Percentiles rank a stretch among this genome's conserved stretches.
Evolutionary conservation across 768 basidiomycete genomes (phyloP).

Genomic region (Mycena haematopus): DNA sequence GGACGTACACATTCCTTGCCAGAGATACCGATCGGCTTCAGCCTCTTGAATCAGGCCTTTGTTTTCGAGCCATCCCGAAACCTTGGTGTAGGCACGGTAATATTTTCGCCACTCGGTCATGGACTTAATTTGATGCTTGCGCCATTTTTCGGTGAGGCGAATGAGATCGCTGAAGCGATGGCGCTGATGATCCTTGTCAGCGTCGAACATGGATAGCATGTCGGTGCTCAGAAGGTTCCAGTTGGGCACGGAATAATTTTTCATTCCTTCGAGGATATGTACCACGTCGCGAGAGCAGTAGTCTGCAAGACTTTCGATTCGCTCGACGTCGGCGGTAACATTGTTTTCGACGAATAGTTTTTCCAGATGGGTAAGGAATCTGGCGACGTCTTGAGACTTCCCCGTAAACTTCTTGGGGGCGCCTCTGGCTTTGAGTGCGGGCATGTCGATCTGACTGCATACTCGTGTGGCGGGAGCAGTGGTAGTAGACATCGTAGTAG

Average conservation of each 20-base stretch:
- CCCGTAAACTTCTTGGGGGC: constrained; percentile 1
- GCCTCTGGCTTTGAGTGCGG: no score
- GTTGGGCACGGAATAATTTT: not conserved
- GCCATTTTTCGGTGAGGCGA: not conserved
- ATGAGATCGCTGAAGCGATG: not conserved
- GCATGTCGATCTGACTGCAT: no score
- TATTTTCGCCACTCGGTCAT: not conserved
- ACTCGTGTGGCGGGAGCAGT: no score
- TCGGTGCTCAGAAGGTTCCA: not conserved
- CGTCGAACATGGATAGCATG: constrained; percentile 1
- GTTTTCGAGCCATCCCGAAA: not conserved
- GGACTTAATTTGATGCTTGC: not conserved
- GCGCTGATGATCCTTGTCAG: not conserved
- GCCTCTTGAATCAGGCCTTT: not conserved
- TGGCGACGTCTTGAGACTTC: not conserved
- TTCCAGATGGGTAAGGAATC: no score
- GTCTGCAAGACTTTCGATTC: not conserved
- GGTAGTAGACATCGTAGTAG: no score
- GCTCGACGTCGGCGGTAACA: not conserved
- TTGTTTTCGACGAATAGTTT: not conserved
- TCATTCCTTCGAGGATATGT: not conserved
- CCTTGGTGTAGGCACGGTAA: not conserved
- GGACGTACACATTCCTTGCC: not conserved
- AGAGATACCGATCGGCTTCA: not conserved
- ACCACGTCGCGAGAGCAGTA: constrained; percentile 3